phyloP scores from a whole-genome alignment of 1,139 yeast species.

The Taiozyma onychis region DNA sequence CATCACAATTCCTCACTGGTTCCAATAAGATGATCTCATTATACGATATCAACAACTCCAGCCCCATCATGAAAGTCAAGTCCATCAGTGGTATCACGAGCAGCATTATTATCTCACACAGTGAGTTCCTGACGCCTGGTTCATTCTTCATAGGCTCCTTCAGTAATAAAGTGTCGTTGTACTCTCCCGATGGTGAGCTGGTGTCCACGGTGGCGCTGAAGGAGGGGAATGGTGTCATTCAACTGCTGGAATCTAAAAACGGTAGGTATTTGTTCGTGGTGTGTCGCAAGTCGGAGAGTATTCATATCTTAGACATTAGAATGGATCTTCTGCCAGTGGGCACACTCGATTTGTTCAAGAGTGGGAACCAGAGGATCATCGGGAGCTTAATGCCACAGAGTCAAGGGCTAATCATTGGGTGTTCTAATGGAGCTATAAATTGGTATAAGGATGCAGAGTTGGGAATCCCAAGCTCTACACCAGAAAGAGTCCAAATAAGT shows the following conservation, averaged over 20 bases:
- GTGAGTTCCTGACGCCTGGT: constrained; percentile 10
- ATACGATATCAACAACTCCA: constrained; percentile 23
- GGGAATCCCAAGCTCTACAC: constrained; percentile 16
- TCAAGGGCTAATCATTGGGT: constrained; percentile 25
- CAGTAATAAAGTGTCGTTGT: constrained; percentile 10
- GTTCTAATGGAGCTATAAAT: constrained; percentile 21
- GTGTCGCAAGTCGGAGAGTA: constrained; percentile 20
- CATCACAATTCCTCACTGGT: constrained; percentile 19
- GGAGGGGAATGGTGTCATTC: constrained; percentile 25
- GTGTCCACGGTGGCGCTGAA: constrained; percentile 1
- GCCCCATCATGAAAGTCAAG: constrained; percentile 2
- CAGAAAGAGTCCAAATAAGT: neutral
- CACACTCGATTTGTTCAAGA: constrained; percentile 4
- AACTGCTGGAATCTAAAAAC: constrained; percentile 25
- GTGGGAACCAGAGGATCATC: constrained; percentile 23
- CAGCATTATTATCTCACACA: constrained; percentile 7
- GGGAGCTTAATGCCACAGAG: constrained; percentile 19
- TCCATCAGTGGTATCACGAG: constrained; percentile 14
- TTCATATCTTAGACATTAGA: constrained; percentile 26
- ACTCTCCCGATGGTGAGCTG: constrained; percentile 3
- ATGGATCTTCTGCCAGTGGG: constrained; percentile 24
- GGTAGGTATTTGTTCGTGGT: constrained; percentile 24
- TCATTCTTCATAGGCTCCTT: constrained; percentile 16
- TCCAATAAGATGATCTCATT: constrained; percentile 16
- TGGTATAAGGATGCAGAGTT: constrained; percentile 26